Base-by-base conservation (phyloP, 768 basidiomycete genomes). In the Coprinopsis cinerea region DNA sequence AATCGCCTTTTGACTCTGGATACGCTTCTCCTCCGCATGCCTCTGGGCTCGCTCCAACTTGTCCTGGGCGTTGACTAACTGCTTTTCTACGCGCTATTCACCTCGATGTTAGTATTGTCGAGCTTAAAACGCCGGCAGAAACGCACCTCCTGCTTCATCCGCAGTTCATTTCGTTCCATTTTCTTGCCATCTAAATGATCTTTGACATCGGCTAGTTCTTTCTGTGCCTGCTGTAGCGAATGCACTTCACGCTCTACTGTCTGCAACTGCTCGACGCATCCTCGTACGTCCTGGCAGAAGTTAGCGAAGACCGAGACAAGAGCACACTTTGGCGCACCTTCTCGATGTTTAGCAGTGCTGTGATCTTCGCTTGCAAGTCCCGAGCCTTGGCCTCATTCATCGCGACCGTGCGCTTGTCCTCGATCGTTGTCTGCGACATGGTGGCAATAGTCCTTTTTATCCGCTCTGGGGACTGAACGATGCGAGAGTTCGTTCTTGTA, bases 391-490 rank as follows among this genome's bases (percentile, higher is more conserved):
- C 72, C 58, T 92, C 87, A 55, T 84, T 79, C 54, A 75, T 64
- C 1, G 76, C 70, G 17, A 88, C 73, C 1, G 73, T 73, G 53
- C 73, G 79, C 60, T 88, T 88, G 56, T 94, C 90, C 47, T 86
- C 84, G 15, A 76, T 63, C 1, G 81, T 80, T 0, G 77, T 81
- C 4, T 69, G 61, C 2, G 78, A 75, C 86, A 95, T 91, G n/a
- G 79, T 72, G 10, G 75, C 66, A 57, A 95, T 95, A 36, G 81
- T 87, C 44, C 83, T 80, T 61, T 85, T 88, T 56, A 95, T 86
- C 39, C 92, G 78, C 41, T 95, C 93, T 0, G 93, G 93, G 0
- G 90, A 92, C 63, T 92, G 89, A 2, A 96, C 92, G 54, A 96
- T 85, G 23, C 92, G 81, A 24, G 81, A 71, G 44, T 81, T 75